phyloP scores from a whole-genome alignment of 176 grass and related monocot species.

The Aegilops sharonensis region DNA sequence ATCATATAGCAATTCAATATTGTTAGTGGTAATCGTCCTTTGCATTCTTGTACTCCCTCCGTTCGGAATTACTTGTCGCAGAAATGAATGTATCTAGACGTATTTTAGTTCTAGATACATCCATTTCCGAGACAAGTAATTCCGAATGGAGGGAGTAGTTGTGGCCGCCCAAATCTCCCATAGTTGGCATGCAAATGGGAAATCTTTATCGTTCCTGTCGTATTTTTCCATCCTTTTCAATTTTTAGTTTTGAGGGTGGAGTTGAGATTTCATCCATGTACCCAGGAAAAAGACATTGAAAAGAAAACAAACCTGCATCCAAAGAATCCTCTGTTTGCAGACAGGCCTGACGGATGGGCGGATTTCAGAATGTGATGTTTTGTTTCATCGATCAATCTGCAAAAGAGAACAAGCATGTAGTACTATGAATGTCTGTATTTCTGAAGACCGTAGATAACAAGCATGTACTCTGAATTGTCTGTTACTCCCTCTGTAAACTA shows the following conservation, averaged over 20 bases:
- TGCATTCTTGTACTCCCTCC: not conserved
- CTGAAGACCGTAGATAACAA: conserved; percentile 52
- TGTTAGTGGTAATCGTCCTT: not conserved
- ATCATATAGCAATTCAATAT: not conserved
- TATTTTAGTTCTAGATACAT: no score
- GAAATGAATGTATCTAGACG: no score
- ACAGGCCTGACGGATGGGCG: conserved; percentile 87
- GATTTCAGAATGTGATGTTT: conserved; percentile 83
- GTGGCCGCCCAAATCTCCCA: not conserved
- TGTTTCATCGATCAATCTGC: conserved; percentile 77
- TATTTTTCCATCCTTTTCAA: not conserved
- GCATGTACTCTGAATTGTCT: no score
- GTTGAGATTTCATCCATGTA: not conserved
- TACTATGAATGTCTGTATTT: not conserved
- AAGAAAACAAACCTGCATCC: conserved; percentile 67
- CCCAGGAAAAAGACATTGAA: not conserved
- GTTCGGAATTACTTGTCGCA: no score
- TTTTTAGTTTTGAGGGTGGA: not conserved
- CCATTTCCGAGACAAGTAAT: no score
- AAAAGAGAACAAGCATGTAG: conserved; percentile 36
- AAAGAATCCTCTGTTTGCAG: conserved; percentile 84
- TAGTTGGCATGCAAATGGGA: no score
- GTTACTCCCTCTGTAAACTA: no score
- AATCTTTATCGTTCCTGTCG: not conserved
- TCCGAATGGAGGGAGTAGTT: no score